Evolutionary conservation across 352 stramenopile genomes (phyloP).

Genomic region (Phytopythium sindhum): DNA sequence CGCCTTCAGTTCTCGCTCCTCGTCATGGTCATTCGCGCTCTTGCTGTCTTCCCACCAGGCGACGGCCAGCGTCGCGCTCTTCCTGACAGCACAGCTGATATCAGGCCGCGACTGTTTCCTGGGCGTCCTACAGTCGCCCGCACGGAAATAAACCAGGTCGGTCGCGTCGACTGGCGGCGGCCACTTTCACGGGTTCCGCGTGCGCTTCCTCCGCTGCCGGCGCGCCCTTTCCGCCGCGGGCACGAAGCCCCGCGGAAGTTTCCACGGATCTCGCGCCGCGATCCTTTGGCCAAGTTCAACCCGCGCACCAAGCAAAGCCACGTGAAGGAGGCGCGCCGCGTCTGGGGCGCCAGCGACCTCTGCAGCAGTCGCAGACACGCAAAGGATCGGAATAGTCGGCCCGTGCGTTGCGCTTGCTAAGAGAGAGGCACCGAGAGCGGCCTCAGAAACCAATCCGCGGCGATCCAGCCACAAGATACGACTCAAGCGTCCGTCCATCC

Average conservation of each 20-base stretch:
- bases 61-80: too few relatives aligned
- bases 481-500: constrained; percentile 6
- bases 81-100: too few relatives aligned
- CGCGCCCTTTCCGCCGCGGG: constrained; percentile 2
- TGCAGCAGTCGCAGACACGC: not conserved
- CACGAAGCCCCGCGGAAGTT: constrained; percentile 8
- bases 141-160: not conserved
- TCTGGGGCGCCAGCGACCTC: too few relatives aligned
- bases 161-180: not conserved
- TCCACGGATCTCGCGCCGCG: constrained; percentile 1
- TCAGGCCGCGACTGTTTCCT: not conserved
- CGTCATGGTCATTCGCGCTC: constrained; percentile 1
- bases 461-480: not conserved
- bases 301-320: not conserved
- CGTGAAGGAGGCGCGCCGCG: not conserved
- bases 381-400: not conserved
- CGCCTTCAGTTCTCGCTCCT: not conserved
- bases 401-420: not conserved
- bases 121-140: not conserved
- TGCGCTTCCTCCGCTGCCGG: not conserved
- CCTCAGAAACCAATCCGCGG: constrained; percentile 6
- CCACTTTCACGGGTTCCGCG: not conserved
- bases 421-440: not conserved
- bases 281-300: constrained; percentile 6
- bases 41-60: not conserved